phyloP scores from a whole-genome alignment of 192 early-diverging fungal species.

The Allomyces macrogynus region DNA sequence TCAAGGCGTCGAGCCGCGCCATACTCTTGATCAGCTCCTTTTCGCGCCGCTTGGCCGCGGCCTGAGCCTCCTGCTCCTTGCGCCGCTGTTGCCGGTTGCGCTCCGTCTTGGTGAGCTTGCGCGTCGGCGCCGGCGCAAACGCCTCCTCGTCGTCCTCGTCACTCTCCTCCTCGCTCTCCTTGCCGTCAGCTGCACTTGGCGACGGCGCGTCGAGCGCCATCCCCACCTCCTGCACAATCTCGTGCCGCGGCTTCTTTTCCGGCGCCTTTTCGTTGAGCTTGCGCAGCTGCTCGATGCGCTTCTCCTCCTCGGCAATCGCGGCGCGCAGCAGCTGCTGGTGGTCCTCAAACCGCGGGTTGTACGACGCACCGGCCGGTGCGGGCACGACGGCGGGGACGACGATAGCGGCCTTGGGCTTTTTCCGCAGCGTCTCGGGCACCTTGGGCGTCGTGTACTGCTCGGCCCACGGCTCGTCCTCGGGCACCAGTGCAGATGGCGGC shows the following conservation, averaged over 20 bases:
- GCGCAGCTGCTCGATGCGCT: neutral
- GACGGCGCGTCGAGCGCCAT: neutral
- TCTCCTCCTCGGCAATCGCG: neutral
- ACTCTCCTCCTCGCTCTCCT: neutral
- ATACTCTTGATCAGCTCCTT: neutral
- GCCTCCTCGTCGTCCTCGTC: neutral
- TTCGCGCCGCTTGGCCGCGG: neutral
- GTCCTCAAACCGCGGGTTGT: neutral
- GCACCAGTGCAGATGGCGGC: neutral
- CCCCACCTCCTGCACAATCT: neutral
- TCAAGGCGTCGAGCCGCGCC: neutral
- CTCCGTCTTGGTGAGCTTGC: neutral
- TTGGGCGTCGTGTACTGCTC: neutral
- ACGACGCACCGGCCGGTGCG: neutral
- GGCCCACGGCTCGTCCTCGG: neutral
- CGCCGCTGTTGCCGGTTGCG: neutral
- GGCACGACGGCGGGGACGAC: neutral
- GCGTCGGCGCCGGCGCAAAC: neutral
- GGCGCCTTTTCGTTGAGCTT: neutral
- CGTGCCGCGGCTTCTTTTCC: neutral
- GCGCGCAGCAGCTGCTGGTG: neutral
- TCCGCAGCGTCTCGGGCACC: neutral
- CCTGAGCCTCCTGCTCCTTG: neutral
- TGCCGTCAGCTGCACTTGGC: neutral
- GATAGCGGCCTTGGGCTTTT: neutral